These are phyloP conservation scores for Leersia perrieri DNA, from an alignment of 176 grass and related monocot species.

Conservation along the genomic window DNA sequence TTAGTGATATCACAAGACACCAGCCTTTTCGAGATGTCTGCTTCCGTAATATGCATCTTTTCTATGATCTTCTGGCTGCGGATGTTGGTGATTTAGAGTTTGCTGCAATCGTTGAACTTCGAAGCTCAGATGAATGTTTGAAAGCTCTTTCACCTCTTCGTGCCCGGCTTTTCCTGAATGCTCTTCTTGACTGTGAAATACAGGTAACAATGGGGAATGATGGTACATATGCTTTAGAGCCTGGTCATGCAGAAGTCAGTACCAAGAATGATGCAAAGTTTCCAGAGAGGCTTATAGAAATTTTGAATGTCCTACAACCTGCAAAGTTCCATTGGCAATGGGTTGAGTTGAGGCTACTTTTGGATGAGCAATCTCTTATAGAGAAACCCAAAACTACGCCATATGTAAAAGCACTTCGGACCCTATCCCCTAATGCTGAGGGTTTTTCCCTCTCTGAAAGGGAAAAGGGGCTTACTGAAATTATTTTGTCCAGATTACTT, in stretches of 20 bases:
- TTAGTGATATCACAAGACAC: constrained; percentile 77
- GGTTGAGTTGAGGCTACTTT: constrained; percentile 96
- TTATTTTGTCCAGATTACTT: constrained; percentile 88
- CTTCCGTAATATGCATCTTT: constrained; percentile 70
- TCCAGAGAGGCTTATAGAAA: constrained; percentile 71
- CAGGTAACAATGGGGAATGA: constrained; percentile 51
- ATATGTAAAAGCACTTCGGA: constrained; percentile 77
- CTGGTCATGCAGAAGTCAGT: constrained; percentile 42
- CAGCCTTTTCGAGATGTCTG: constrained; percentile 87
- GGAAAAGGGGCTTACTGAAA: constrained; percentile 96
- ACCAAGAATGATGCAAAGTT: constrained; percentile 62
- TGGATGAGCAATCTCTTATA: constrained; percentile 91
- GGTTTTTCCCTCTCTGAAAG: constrained; percentile 77
- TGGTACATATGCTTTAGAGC: constrained; percentile 57
- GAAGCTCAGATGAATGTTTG: constrained; percentile 67
- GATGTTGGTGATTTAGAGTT: constrained; percentile 91
- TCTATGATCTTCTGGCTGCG: constrained; percentile 78
- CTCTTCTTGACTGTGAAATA: constrained; percentile 84
- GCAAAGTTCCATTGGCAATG: constrained; percentile 99
- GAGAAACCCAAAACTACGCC: constrained; percentile 52
- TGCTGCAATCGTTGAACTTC: constrained; percentile 73
- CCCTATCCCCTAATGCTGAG: constrained; percentile 73
- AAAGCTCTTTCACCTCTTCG: constrained; percentile 84
- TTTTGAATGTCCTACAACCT: constrained; percentile 85
- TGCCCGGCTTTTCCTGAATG: constrained; percentile 84